Conservation (phyloP, 2,329 filamentous ascomycete genomes). For the Ceratocystis colombiana region DNA sequence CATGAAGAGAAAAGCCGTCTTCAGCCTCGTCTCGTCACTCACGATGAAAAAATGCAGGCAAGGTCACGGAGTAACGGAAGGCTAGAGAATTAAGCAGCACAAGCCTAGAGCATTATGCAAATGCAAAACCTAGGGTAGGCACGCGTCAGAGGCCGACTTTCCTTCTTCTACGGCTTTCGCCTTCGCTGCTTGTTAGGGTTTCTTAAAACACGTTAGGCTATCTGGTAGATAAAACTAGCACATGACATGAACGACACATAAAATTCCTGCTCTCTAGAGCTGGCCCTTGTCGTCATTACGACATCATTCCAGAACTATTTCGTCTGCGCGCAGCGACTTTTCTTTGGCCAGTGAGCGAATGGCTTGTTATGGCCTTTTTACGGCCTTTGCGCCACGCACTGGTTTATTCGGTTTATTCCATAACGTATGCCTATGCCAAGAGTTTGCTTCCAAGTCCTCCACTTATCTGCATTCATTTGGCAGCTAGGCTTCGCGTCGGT, state of each 20-base stretch:
- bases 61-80: not conserved
- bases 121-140: not conserved
- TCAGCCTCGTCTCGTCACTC: conserved; percentile 1
- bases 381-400: not conserved
- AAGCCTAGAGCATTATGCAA: not conserved
- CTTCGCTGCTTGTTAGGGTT: conserved; percentile 10
- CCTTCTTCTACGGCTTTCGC: not conserved
- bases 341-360: not conserved
- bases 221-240: not conserved
- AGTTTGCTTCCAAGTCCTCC: not conserved
- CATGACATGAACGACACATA: not conserved
- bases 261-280: not conserved
- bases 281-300: not conserved
- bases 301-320: not conserved
- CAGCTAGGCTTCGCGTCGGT: not conserved
- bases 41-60: not conserved
- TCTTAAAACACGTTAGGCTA: not conserved
- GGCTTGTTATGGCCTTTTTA: not conserved
- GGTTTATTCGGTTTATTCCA: not conserved
- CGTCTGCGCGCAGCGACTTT: not conserved
- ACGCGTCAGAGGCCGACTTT: not conserved
- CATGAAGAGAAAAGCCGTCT: not conserved
- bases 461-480: not conserved
- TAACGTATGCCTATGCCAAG: not conserved
- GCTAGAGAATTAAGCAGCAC: not conserved